Percentiles rank a stretch among this genome's conserved stretches.
Evolutionary conservation across 257 asterid species (phyloP).

Genomic region (Solanum appendiculatum): DNA sequence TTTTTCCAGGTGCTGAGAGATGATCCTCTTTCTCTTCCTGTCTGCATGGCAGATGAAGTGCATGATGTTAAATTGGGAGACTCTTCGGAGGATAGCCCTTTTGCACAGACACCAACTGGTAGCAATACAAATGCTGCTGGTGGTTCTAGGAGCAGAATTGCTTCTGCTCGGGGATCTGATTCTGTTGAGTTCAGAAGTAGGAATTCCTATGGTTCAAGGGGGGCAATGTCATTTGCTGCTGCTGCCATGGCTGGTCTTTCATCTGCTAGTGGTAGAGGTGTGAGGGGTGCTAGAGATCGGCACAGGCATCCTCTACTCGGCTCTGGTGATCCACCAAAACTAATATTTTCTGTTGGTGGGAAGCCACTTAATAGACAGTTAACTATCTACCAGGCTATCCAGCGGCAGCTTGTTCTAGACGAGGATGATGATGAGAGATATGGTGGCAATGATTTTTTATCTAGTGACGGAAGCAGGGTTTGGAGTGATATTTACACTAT

Average conservation of each 20-base stretch:
- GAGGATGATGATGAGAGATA: constrained; percentile 76
- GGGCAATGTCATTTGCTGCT: constrained; percentile 96
- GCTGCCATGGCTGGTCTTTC: constrained; percentile 99
- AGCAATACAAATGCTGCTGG: constrained; percentile 44
- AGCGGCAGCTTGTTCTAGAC: constrained; percentile 70
- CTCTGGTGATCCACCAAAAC: constrained; percentile 52
- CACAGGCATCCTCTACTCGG: constrained; percentile 48
- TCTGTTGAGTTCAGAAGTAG: constrained; percentile 68
- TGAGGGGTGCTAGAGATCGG: constrained; percentile 65
- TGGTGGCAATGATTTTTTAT: constrained; percentile 61
- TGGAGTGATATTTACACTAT: constrained; percentile 87
- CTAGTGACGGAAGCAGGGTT: constrained; percentile 82
- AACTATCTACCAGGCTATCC: constrained; percentile 88
- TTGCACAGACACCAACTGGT: constrained; percentile 33
- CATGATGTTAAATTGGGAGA: constrained; percentile 88
- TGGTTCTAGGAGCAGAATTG: constrained; percentile 71
- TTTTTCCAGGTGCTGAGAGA: constrained; percentile 60
- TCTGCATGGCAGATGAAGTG: constrained; percentile 69
- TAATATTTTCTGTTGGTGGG: constrained; percentile 74
- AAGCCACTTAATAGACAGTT: constrained; percentile 66
- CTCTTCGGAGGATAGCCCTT: constrained; percentile 47
- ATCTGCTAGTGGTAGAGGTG: constrained; percentile 68
- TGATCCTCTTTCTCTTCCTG: constrained; percentile 58
- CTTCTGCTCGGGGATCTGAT: constrained; percentile 30
- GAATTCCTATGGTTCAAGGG: constrained; percentile 68